These are phyloP conservation scores for Gloeopeniophorella convolvens DNA, from an alignment of 768 basidiomycete genomes.

Conservation along the genomic window DNA sequence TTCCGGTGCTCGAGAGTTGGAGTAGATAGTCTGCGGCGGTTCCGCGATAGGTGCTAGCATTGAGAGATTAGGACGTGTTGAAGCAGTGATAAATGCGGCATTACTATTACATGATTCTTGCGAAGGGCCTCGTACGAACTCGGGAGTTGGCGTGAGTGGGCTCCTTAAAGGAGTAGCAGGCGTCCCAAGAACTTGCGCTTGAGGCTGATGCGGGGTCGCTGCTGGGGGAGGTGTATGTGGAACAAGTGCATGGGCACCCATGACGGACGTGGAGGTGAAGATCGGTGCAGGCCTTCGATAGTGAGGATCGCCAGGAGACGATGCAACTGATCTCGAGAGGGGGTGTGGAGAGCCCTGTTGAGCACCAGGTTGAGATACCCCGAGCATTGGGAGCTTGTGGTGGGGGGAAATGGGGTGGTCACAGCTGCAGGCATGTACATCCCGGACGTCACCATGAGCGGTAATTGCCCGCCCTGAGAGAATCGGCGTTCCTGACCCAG, in stretches of 20 bases:
- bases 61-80: background rate
- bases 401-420: background rate
- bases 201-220: background rate
- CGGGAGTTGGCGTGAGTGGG: slow-evolving; percentile 10
- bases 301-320: too few relatives aligned
- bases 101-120: background rate
- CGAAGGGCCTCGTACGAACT: background rate
- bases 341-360: too few relatives aligned
- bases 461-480: slow-evolving; percentile 11
- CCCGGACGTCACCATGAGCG: background rate
- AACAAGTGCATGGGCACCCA: slow-evolving; percentile 4
- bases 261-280: slow-evolving; percentile 3
- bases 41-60: background rate
- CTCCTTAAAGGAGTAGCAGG: background rate
- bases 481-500: slow-evolving; percentile 10
- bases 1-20: too few relatives aligned
- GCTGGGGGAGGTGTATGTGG: background rate
- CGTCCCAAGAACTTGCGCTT: background rate
- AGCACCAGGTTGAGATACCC: too few relatives aligned
- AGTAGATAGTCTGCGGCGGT: too few relatives aligned
- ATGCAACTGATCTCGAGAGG: too few relatives aligned
- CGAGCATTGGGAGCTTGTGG: background rate
- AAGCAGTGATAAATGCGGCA: background rate
- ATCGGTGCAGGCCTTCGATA: background rate
- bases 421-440: slow-evolving; percentile 13